Percentiles rank a stretch among this genome's conserved stretches.
Conservation (phyloP, 495 filamentous ascomycete genomes). For the Aspergillus ellipticus region DNA sequence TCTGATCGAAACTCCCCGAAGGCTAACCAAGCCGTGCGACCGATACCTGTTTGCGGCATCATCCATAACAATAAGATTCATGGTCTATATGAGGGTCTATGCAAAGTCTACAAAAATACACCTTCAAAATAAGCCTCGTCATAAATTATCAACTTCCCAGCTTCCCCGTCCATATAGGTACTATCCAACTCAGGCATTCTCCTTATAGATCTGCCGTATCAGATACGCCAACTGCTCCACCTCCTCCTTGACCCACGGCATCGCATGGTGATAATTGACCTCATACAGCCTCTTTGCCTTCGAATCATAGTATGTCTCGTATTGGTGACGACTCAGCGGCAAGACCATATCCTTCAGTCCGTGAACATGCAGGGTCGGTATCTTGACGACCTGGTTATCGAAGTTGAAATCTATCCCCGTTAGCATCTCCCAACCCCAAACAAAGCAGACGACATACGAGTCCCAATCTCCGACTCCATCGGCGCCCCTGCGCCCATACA, state of each 20-base stretch:
- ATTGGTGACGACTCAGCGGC: slow-evolving; percentile 4
- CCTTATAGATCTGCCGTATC: neutral
- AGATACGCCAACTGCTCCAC: neutral
- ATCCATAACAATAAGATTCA: too few species aligned
- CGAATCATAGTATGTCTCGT: slow-evolving; percentile 1
- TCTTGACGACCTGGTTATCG: slow-evolving; percentile 6
- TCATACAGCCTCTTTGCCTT: neutral
- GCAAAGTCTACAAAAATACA: too few species aligned
- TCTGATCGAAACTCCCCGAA: too few species aligned
- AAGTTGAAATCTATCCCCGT: neutral
- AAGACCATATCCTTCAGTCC: slow-evolving; percentile 2
- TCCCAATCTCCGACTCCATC: slow-evolving; percentile 19
- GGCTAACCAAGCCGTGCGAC: too few species aligned
- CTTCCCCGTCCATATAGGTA: too few species aligned
- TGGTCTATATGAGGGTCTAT: too few species aligned
- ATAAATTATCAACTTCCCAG: too few species aligned
- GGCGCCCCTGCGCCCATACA: slow-evolving; percentile 21
- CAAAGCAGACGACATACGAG: slow-evolving; percentile 9
- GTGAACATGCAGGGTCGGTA: slow-evolving; percentile 41
- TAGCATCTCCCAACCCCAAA: neutral
- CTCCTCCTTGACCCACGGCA: slow-evolving; percentile 10
- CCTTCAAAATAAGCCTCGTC: too few species aligned
- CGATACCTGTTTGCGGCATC: too few species aligned
- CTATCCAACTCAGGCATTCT: neutral
- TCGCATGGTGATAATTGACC: slow-evolving; percentile 9